Evolutionary conservation across 352 stramenopile species (phyloP).

Genomic region (Aphanomyces cochlioides): DNA sequence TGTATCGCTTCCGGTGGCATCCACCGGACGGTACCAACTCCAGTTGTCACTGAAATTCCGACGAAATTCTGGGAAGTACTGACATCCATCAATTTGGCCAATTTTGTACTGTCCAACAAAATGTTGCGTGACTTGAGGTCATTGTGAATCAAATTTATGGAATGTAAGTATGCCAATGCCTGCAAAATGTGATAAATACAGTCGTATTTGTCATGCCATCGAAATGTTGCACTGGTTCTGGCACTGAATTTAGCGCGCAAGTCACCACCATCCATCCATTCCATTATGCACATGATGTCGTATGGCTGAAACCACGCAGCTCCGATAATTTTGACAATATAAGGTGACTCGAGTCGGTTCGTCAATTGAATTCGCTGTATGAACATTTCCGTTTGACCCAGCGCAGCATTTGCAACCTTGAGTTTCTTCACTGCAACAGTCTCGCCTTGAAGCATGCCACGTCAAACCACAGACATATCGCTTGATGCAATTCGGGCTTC

Average conservation of each 20-base stretch:
- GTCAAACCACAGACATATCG: background rate
- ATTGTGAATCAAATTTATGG: constrained; percentile 33
- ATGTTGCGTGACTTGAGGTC: constrained; percentile 56
- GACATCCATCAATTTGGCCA: constrained; percentile 61
- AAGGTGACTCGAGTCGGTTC: background rate
- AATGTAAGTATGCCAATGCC: constrained; percentile 11
- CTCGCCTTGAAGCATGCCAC: background rate
- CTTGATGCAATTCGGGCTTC: background rate
- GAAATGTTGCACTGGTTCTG: background rate
- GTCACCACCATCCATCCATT: constrained; percentile 48
- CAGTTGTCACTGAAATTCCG: constrained; percentile 2
- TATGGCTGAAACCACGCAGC: constrained; percentile 5
- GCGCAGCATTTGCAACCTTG: too few species aligned
- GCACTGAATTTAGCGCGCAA: constrained; percentile 30
- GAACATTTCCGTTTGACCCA: background rate
- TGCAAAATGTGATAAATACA: background rate
- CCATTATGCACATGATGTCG: constrained; percentile 30
- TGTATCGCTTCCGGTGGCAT: constrained; percentile 19
- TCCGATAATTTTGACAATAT: constrained; percentile 13
- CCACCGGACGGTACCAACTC: constrained; percentile 6
- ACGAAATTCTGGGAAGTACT: constrained; percentile 40
- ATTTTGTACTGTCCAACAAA: constrained; percentile 40
- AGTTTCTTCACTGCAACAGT: constrained; percentile 9
- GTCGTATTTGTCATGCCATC: constrained; percentile 5
- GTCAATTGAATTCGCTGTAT: constrained; percentile 18